These are phyloP conservation scores for Euphrasia confusa DNA, from an alignment of 257 asterid species.

Conservation along the genomic window DNA sequence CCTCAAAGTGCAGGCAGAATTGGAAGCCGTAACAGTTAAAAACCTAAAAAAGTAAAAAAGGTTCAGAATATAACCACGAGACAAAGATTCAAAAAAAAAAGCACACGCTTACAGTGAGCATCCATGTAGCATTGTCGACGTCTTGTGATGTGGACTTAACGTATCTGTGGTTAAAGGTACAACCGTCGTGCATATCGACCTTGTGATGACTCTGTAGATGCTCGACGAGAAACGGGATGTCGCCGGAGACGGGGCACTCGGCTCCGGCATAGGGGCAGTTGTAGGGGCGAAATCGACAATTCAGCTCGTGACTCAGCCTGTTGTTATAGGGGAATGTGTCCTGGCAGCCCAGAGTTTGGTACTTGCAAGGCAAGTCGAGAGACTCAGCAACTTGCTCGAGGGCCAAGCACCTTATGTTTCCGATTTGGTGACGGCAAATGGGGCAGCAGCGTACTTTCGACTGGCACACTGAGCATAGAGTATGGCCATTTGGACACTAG, in stretches of 20 bases:
- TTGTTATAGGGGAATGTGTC: constrained; percentile 36
- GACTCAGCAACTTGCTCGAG: constrained; percentile 46
- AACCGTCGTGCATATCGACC: constrained; percentile 47
- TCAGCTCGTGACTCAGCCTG: constrained; percentile 36
- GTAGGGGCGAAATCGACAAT: constrained; percentile 46
- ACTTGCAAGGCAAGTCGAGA: constrained; percentile 42
- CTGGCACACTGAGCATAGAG: constrained; percentile 42
- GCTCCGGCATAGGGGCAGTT: constrained; percentile 45
- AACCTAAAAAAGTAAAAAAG: constrained; percentile 24
- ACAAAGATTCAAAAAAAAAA: background rate
- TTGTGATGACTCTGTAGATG: constrained; percentile 47
- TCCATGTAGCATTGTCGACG: constrained; percentile 46
- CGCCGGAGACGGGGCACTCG: constrained; percentile 40
- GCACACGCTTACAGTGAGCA: constrained; percentile 41
- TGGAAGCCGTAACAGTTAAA: constrained; percentile 46
- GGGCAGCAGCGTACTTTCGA: constrained; percentile 38
- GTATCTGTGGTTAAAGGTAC: constrained; percentile 47
- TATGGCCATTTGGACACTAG: constrained; percentile 51
- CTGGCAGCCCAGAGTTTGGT: constrained; percentile 40
- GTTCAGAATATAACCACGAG: background rate
- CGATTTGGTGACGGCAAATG: constrained; percentile 39
- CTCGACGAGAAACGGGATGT: constrained; percentile 35
- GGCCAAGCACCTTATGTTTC: constrained; percentile 49
- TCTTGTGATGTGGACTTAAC: constrained; percentile 40
- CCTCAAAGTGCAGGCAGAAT: constrained; percentile 53